Evolutionary conservation across 1,139 yeast genomes (phyloP).

Genomic region (Debaryomyces nepalensis): DNA sequence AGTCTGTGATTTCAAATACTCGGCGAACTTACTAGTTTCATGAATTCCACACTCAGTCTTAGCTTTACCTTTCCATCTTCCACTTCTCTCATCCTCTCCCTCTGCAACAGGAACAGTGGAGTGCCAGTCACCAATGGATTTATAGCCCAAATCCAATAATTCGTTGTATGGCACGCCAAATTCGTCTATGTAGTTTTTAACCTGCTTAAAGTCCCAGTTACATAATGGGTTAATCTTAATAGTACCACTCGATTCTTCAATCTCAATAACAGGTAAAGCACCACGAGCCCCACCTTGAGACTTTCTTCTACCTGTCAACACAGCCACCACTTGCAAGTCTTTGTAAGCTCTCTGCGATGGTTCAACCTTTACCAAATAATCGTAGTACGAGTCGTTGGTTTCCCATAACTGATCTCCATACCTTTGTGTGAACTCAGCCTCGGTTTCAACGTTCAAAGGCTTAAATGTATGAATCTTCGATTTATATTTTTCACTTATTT

Average conservation of each 20-base stretch:
- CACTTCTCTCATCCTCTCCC: slow-evolving; percentile 94
- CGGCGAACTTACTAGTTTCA: slow-evolving; percentile 71
- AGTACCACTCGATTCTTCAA: slow-evolving; percentile 69
- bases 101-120: slow-evolving; percentile 88
- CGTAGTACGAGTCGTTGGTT: slow-evolving; percentile 77
- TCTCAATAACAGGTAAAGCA: slow-evolving; percentile 73
- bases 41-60: slow-evolving; percentile 98
- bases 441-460: slow-evolving; percentile 62
- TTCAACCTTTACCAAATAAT: slow-evolving; percentile 88
- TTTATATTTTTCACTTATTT: slow-evolving; percentile 57
- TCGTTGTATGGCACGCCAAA: slow-evolving; percentile 85
- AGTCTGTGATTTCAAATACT: slow-evolving; percentile 42
- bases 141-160: slow-evolving; percentile 82
- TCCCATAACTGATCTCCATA: slow-evolving; percentile 88
- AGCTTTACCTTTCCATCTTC: slow-evolving; percentile 92
- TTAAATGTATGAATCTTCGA: slow-evolving; percentile 63
- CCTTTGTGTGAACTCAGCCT: slow-evolving; percentile 63
- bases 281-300: slow-evolving; percentile 90
- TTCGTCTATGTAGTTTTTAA: slow-evolving; percentile 67
- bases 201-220: slow-evolving; percentile 79
- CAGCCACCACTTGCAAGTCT: slow-evolving; percentile 74
- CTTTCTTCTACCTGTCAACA: slow-evolving; percentile 88
- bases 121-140: slow-evolving; percentile 95
- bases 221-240: slow-evolving; percentile 90
- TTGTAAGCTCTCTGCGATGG: slow-evolving; percentile 87